Conservation (phyloP, 73 alveolate genomes). For the Tetrahymena elliotti region DNA sequence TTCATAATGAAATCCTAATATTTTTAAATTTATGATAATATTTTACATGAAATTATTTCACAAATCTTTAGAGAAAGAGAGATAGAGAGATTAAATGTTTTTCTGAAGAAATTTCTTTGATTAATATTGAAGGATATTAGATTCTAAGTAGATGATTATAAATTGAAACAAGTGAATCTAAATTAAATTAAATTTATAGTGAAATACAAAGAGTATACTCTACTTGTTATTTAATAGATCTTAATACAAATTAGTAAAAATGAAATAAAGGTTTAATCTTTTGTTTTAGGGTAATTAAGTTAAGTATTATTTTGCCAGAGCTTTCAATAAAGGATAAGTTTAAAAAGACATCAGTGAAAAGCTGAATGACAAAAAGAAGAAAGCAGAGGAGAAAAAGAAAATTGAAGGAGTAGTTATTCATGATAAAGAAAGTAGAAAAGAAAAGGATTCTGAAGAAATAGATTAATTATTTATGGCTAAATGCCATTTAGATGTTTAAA, state of each 20-base stretch:
- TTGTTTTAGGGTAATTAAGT: neutral
- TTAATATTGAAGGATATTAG: neutral
- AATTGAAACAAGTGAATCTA: neutral
- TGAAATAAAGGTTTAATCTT: neutral
- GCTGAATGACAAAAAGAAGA: neutral
- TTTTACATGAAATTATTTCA: neutral
- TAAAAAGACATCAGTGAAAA: neutral
- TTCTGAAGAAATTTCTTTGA: neutral
- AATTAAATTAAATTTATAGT: neutral
- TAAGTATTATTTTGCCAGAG: neutral
- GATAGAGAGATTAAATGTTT: neutral
- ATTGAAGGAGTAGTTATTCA: neutral
- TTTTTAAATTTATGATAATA: no score
- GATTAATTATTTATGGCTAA: conserved; percentile 10
- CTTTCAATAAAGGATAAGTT: neutral
- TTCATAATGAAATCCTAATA: no score
- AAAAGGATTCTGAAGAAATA: conserved; percentile 4
- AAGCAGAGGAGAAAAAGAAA: neutral
- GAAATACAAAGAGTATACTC: neutral
- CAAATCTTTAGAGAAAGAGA: no score
- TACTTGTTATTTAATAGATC: neutral
- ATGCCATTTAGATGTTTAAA: neutral
- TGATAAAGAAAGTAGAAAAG: neutral
- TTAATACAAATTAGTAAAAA: neutral
- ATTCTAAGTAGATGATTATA: neutral